Evolutionary conservation across 2,329 filamentous ascomycete genomes (phyloP).

Genomic region (Penicillium paneum): DNA sequence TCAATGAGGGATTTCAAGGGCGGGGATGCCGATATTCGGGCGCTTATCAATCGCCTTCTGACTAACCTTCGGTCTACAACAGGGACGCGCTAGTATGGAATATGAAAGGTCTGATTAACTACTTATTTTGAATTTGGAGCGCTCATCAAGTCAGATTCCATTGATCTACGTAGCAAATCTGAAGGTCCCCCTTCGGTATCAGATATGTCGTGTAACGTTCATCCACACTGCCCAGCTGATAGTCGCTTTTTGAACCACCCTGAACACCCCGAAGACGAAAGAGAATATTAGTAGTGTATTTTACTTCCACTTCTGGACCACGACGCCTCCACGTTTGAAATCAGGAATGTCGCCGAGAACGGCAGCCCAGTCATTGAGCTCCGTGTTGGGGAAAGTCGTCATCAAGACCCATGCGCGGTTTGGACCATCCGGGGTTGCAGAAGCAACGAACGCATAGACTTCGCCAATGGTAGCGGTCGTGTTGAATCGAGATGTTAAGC

Average conservation of each 20-base stretch:
- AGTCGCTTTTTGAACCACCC: slow-evolving; percentile 8
- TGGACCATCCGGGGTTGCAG: slow-evolving; percentile 50
- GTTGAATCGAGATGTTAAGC: slow-evolving; percentile 61
- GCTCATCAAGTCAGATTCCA: background rate
- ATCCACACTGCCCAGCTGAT: background rate
- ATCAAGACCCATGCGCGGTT: slow-evolving; percentile 57
- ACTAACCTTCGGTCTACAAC: slow-evolving; percentile 11
- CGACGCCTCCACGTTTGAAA: slow-evolving; percentile 51
- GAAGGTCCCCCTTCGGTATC: background rate
- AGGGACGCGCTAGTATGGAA: background rate
- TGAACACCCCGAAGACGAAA: background rate
- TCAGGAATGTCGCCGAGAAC: slow-evolving; percentile 48
- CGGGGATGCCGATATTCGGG: slow-evolving; percentile 22
- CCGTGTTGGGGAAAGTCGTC: slow-evolving; percentile 64
- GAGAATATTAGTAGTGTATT: background rate
- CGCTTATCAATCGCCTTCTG: slow-evolving; percentile 28
- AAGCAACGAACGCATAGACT: slow-evolving; percentile 60
- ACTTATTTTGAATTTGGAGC: background rate
- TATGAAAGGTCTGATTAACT: background rate
- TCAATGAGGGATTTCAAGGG: slow-evolving; percentile 7
- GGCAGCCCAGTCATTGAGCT: slow-evolving; percentile 54
- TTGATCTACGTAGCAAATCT: slow-evolving; percentile 5
- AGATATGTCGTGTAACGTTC: slow-evolving; percentile 4
- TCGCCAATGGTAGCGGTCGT: slow-evolving; percentile 63
- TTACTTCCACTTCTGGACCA: slow-evolving; percentile 50